Evolutionary conservation across 2,329 filamentous ascomycete species (phyloP), one percentile per base, ranked within the genome.

Genomic region (Monosporascus cannonballus): DNA sequence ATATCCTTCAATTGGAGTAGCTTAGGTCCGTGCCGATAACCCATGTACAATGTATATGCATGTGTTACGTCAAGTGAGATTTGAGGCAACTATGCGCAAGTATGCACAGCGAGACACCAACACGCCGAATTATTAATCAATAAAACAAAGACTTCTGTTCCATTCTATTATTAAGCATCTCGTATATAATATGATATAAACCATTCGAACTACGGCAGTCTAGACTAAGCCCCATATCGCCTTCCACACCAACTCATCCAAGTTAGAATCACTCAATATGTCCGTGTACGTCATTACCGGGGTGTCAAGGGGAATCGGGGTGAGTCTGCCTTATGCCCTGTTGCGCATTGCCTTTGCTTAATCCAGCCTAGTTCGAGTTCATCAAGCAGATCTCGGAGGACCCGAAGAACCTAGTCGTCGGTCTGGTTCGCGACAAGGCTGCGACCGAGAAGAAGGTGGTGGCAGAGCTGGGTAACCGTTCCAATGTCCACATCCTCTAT

Each of bases 381-480:
- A 51, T 80, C 20, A 62, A 61, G 17, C 66, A 75, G 41, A 55
- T 78, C 4, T 76, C 77, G 1, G 57, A 62, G 30, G 64, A 77
- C 55, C 58, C 69, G 4, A 54, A 61, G 24, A 77, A 78, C 59
- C 63, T 62, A 0, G 69, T 79, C 47, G 59, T 79, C 49, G 76
- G 75, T 11, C 60, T 78, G 1, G 76, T 76, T 18, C 74, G 76
- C 25, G 62, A 77, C 61, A 76, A 76, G 54, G 55, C 61, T 3
- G 61, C 63, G 1, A 73, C 75, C 9, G 70, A 78, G 22, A 64
- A 71, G 48, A 74, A 71, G 57, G 64, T 79, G 0, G 58, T 61
- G 2, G 56, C 60, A 34, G 73, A 79, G 57, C 61, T 76, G 2
- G 58, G 57, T 1, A 61, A 51, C 11, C 63, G 67, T 14, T 45